Base-by-base conservation (phyloP, 1,139 yeast genomes). In the Kodamaea ohmeri region DNA sequence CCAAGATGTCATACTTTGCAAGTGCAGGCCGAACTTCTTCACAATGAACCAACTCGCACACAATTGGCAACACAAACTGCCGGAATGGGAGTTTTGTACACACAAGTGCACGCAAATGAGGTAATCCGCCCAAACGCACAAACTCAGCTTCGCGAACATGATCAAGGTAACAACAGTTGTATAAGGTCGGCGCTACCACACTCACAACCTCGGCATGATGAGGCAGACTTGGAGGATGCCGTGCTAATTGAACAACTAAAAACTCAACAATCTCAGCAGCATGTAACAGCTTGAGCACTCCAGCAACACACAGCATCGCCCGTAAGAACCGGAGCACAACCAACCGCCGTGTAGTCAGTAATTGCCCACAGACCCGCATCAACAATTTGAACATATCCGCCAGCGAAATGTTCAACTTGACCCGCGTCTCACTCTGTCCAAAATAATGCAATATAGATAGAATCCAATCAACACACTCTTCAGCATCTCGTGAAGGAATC, bases 21-120 rank as follows among this genome's bases (percentile, higher is more conserved):
- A 78, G 55, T 7, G 56, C 55, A 26, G 52, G 50, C 40, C 76
- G 56, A 30, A 76, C 72, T 33, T 58, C 54, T 34, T 71, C 69
- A 46, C 78, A 69, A 53, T 78, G 66, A 0, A 78, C 80, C 51
- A 83, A 61, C 43, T 81, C 87, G 53, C 85, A 79, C 14, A 83
- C 48, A 13, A 82, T 63, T 0, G 87, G 89, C 19, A 80, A 59
- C 0, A 81, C 72, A 47, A 78, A 79, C 49, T 82, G 86, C 19
- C 79, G 66, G 42, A 80, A 70, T 7, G 81, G 78, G 5, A 76
- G 54, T 39, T 75, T 71, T 13, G 66, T 63, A 25, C 58, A 55
- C 3, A 78, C 64, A 17, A 80, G 60, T 7, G 63, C 62, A 45
- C 70, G 70, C 38, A 82, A 63, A 8, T 66, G 55, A 0, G 83